Percentiles rank a stretch among this genome's conserved stretches.
Evolutionary conservation across 1,139 yeast genomes (phyloP).

Genomic region (Pichiaceae sp.): DNA sequence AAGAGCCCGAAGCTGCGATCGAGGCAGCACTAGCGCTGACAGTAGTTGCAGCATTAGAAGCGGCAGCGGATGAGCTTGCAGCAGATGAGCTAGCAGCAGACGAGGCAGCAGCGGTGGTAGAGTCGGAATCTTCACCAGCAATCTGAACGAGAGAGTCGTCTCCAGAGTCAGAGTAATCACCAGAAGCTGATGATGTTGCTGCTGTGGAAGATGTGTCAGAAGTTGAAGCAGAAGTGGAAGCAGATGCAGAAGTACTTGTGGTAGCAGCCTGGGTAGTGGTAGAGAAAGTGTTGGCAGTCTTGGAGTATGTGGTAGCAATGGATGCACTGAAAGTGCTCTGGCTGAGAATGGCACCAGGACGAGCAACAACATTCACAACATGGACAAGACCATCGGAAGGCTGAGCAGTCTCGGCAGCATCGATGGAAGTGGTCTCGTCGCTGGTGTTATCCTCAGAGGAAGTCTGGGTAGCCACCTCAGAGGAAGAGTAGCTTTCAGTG

Average conservation of each 20-base stretch:
- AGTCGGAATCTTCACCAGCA: constrained; percentile 4
- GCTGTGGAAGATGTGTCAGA: constrained; percentile 5
- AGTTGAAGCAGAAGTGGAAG: constrained; percentile 1
- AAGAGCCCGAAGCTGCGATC: constrained; percentile 3
- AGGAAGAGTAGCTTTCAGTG: constrained; percentile 3
- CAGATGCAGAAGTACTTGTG: background rate
- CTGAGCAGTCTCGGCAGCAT: constrained; percentile 2
- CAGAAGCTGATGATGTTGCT: constrained; percentile 5
- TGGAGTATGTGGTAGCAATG: constrained; percentile 2
- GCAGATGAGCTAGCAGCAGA: constrained; percentile 11
- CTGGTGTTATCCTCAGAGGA: background rate
- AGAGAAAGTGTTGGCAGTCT: constrained; percentile 3
- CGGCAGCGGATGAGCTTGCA: constrained; percentile 4
- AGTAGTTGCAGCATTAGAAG: constrained; percentile 5
- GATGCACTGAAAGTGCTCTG: background rate
- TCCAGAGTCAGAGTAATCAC: constrained; percentile 1
- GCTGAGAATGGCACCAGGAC: constrained; percentile 2
- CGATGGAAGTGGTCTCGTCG: background rate
- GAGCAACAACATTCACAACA: constrained; percentile 2
- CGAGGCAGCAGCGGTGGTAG: constrained; percentile 12
- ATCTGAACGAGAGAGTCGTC: constrained; percentile 1
- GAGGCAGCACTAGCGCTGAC: constrained; percentile 6
- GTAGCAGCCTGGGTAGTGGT: background rate
- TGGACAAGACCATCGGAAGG: constrained; percentile 4
- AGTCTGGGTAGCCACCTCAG: background rate